Conservation (phyloP, 805 yeast genomes). For the Lipomyces oligophaga region DNA sequence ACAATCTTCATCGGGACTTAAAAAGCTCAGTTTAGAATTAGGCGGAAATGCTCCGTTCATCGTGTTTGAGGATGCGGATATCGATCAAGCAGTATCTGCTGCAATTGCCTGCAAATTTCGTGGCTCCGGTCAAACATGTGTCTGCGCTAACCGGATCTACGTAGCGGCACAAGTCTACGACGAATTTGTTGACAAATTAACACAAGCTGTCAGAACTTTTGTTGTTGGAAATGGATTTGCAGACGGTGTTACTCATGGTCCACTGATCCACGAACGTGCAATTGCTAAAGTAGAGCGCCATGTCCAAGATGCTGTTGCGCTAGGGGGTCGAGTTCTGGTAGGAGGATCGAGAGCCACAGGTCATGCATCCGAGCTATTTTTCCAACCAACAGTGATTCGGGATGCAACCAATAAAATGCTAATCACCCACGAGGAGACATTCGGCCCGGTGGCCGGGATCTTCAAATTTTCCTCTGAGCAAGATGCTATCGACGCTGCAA, state of each 20-base stretch:
- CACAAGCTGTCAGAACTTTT: slow-evolving; percentile 45
- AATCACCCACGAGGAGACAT: slow-evolving; percentile 67
- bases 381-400: slow-evolving; percentile 63
- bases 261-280: slow-evolving; percentile 62
- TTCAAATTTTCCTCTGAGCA: slow-evolving; percentile 61
- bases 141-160: slow-evolving; percentile 35
- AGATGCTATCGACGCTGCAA: slow-evolving; percentile 60
- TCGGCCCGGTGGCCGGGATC: slow-evolving; percentile 76
- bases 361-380: slow-evolving; percentile 61
- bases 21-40: slow-evolving; percentile 67
- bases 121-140: slow-evolving; percentile 78
- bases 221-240: slow-evolving; percentile 62
- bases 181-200: slow-evolving; percentile 50
- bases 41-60: slow-evolving; percentile 82
- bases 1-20: slow-evolving; percentile 57
- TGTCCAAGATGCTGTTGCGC: slow-evolving; percentile 59
- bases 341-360: slow-evolving; percentile 53
- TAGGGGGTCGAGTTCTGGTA: slow-evolving; percentile 59
- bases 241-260: slow-evolving; percentile 65
- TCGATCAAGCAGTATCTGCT: slow-evolving; percentile 63
- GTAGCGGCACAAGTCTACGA: slow-evolving; percentile 60
- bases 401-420: slow-evolving; percentile 55
- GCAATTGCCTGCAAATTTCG: slow-evolving; percentile 66
- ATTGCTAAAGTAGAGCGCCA: slow-evolving; percentile 58
- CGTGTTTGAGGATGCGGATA: slow-evolving; percentile 68